Conservation (phyloP, 2,329 filamentous ascomycete genomes). For the Aspergillus sp. region DNA sequence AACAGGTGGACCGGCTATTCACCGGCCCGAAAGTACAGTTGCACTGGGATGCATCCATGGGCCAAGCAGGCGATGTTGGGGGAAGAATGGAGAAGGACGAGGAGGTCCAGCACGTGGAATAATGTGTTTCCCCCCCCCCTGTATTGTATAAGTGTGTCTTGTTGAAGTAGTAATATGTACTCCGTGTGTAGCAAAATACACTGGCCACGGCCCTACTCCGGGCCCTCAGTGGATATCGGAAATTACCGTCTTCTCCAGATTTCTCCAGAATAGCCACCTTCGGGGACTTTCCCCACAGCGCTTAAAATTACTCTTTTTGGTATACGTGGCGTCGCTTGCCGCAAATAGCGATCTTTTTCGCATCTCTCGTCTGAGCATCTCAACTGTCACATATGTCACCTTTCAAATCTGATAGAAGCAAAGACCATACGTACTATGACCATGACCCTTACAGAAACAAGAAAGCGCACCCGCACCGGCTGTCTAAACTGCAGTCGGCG, state of each 20-base stretch:
- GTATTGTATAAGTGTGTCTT: background rate
- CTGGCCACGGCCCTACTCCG: too few species aligned
- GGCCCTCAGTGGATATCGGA: background rate
- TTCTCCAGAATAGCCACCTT: background rate
- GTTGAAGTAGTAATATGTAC: too few species aligned
- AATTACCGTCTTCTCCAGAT: background rate
- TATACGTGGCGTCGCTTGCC: background rate
- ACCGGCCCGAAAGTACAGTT: conserved; percentile 24
- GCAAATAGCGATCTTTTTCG: background rate
- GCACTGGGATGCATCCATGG: conserved; percentile 25
- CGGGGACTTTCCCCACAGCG: background rate
- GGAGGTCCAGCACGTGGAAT: conserved; percentile 19
- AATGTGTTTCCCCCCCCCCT: background rate
- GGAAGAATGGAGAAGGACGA: conserved; percentile 13
- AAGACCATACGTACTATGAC: background rate
- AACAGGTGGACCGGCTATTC: conserved; percentile 34
- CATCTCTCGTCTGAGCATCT: too few species aligned
- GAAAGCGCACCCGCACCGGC: conserved; percentile 24
- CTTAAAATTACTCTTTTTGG: background rate
- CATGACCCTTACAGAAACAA: conserved; percentile 6
- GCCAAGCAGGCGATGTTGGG: conserved; percentile 15
- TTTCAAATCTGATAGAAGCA: too few species aligned
- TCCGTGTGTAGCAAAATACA: too few species aligned
- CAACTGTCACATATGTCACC: too few species aligned
- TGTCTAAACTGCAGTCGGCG: conserved; percentile 28